phyloP scores from a whole-genome alignment of 192 early-diverging fungal genomes.

The Gryganskiella cystojenkinii region DNA sequence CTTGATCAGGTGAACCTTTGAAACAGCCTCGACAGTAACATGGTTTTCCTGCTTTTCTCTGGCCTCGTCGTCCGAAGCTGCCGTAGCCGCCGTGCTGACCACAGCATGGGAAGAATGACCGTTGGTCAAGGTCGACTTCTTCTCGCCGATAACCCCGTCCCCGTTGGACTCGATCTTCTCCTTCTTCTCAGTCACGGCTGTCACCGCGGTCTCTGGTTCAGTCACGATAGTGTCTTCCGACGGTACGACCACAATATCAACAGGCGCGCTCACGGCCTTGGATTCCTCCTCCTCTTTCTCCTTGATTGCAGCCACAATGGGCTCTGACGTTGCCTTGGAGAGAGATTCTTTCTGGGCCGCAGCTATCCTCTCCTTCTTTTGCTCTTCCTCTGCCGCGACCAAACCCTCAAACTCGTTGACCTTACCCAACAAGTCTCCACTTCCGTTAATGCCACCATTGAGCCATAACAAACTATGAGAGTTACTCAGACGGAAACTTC shows the following conservation, averaged over 20 bases:
- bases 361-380: slow-evolving; percentile 6
- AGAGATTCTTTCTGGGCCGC: slow-evolving; percentile 11
- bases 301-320: background rate
- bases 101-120: background rate
- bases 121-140: background rate
- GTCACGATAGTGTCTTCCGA: slow-evolving; percentile 13
- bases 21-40: slow-evolving; percentile 1
- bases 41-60: slow-evolving; percentile 3
- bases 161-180: background rate
- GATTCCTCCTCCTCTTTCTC: background rate
- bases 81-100: slow-evolving; percentile 3
- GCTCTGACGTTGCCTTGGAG: slow-evolving; percentile 12
- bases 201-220: slow-evolving; percentile 1
- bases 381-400: slow-evolving; percentile 48
- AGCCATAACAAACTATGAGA: slow-evolving; percentile 47
- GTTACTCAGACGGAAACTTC: slow-evolving; percentile 50
- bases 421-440: slow-evolving; percentile 44
- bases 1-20: slow-evolving; percentile 4
- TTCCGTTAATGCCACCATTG: slow-evolving; percentile 49
- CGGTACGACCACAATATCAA: slow-evolving; percentile 41
- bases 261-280: slow-evolving; percentile 10
- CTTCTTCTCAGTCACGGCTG: background rate
- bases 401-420: slow-evolving; percentile 51
- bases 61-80: slow-evolving; percentile 7
- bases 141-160: slow-evolving; percentile 2